Base-by-base conservation (phyloP, 768 basidiomycete species). In the Piloderma croceum region DNA sequence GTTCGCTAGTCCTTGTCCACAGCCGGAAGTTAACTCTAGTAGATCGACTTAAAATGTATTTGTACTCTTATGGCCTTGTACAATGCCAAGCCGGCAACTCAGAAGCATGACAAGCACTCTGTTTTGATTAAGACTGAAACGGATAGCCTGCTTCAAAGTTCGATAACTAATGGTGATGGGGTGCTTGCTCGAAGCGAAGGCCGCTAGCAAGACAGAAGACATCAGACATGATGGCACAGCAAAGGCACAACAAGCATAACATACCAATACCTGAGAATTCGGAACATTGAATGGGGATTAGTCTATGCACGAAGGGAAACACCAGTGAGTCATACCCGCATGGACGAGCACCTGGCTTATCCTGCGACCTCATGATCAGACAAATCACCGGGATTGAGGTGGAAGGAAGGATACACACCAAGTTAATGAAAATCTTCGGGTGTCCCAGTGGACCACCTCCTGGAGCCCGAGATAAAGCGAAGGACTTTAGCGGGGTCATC, bases 401-500 rank as follows among this genome's bases (percentile, higher is more conserved):
- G 29, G 18, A 22, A 12, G 23, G 38, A 39, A 31, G 31, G 31
- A 13, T 29, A 67, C 86, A 45, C 52, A 91, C 92, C 59, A 99
- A 61, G 68, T 98, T 98, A 61, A 99, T 91, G 57, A 77, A 98
- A 45, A 98, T 81, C 70, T 91, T 93, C 5, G 96, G 96, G 59
- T 99, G 96, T 18, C 96, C 96, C 21, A 99, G 74, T 31, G 96
- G 78, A 9, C 94, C 96, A 58, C 81, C 83, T 64, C 94, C 94
- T 98, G 58, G 1, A 37, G 10, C 38, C 17, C 17, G 31, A 41
- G 42, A 45, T 41, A 34, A 29, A 31, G 17, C 34, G 44, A 41
- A 41, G 31, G 36, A 22, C 27, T 40, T 15, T 15, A 36, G 36
- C 5, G 31, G n/a, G 38, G 42, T 23, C 31, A 34, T 10, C 11